Percentiles rank a stretch among this genome's conserved stretches.
Conservation (phyloP, 2,329 filamentous ascomycete species). For the Passalora sequoiae region DNA sequence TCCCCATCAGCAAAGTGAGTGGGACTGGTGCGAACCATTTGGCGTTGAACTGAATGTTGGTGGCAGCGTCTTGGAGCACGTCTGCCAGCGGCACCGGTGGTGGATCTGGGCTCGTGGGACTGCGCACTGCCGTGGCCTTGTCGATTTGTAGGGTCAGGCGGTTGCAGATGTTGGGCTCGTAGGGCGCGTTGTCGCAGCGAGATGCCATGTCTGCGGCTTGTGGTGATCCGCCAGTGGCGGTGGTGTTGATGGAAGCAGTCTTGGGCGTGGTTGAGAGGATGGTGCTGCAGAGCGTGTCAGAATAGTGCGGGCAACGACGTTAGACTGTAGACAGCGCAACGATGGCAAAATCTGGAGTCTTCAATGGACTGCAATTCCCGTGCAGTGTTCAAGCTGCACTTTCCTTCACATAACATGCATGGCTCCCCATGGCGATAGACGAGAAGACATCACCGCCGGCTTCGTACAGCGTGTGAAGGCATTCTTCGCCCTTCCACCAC, state of each 20-base stretch:
- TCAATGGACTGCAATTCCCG: not conserved
- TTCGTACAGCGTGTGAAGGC: not conserved
- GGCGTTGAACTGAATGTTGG: conserved; percentile 28
- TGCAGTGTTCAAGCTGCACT: conserved; percentile 2
- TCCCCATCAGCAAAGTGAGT: conserved; percentile 22
- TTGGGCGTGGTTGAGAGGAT: conserved; percentile 10
- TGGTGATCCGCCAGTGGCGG: conserved; percentile 6
- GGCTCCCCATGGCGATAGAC: not conserved
- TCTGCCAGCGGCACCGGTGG: conserved; percentile 12
- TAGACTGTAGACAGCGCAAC: not conserved
- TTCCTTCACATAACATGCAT: not conserved
- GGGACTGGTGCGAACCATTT: conserved; percentile 31
- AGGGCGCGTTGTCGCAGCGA: conserved; percentile 23
- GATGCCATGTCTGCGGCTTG: conserved; percentile 7
- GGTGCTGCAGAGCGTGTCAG: conserved; percentile 11
- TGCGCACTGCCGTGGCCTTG: conserved; percentile 3
- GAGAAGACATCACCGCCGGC: not conserved
- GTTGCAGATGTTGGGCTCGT: conserved; percentile 26
- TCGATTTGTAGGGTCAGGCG: conserved; percentile 21
- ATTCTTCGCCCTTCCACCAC: too few relatives aligned
- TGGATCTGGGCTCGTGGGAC: conserved; percentile 1
- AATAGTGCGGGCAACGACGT: conserved; percentile 2
- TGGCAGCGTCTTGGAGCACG: conserved; percentile 23
- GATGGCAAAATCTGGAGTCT: conserved; percentile 1
- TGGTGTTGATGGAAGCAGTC: conserved; percentile 6